These are phyloP conservation scores for Knoxia roxburghii DNA, from an alignment of 257 asterid genomes.

Conservation along the genomic window DNA sequence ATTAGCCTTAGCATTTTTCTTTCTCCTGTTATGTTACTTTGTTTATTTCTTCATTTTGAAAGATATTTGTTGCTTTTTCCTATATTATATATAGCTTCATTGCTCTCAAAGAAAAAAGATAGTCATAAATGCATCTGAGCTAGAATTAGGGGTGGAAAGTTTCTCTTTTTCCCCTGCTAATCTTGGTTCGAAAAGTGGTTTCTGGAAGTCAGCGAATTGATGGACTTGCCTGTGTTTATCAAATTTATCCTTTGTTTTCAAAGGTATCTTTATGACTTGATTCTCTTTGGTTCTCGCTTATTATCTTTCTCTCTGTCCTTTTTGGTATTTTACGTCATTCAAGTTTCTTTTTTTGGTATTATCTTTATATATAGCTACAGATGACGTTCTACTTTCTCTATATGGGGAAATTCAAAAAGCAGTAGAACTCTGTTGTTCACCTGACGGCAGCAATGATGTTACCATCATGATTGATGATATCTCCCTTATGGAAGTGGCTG, in stretches of 20 bases:
- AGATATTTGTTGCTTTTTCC: not conserved
- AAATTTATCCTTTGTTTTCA: not conserved
- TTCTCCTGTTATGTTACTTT: not conserved
- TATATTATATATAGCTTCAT: not conserved
- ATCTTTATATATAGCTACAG: slow-evolving; percentile 36
- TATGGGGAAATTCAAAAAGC: slow-evolving; percentile 76
- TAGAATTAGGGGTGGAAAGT: not conserved
- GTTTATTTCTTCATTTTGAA: not conserved
- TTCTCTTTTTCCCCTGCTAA: not conserved
- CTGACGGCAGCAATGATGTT: slow-evolving; percentile 33
- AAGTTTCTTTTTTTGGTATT: slow-evolving; percentile 14
- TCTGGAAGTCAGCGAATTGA: not conserved
- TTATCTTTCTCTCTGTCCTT: not conserved
- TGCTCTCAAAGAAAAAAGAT: not conserved
- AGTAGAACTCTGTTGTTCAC: slow-evolving; percentile 43
- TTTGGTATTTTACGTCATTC: not conserved
- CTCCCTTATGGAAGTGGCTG: slow-evolving; percentile 85
- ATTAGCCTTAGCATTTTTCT: not conserved
- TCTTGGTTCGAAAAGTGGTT: not conserved
- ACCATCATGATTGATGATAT: slow-evolving; percentile 71
- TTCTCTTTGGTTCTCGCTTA: not conserved
- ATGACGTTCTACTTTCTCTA: slow-evolving; percentile 43
- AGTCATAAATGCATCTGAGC: slow-evolving; percentile 1
- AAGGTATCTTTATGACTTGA: not conserved
- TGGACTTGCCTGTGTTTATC: not conserved